A percentile compares a stretch with the other conserved stretches of the same genome.
phyloP scores from a whole-genome alignment of 2,329 filamentous ascomycete genomes.

The Mollisia scopiformis region DNA sequence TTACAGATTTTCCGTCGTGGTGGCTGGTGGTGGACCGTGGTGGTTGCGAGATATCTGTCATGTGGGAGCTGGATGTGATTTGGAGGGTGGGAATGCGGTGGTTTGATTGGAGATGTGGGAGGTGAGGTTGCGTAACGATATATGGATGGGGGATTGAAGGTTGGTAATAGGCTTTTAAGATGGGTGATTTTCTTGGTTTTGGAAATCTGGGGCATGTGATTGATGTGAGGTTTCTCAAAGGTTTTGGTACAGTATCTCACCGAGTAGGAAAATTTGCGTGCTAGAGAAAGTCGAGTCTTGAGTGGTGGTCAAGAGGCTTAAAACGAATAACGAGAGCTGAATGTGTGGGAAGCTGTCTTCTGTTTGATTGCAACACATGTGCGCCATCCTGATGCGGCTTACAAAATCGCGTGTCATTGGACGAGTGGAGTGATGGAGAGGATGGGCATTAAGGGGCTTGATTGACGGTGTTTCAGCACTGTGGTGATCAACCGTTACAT shows the following conservation, averaged over 20 bases:
- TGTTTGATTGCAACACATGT: slow-evolving; percentile 12
- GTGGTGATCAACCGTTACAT: slow-evolving; percentile 3
- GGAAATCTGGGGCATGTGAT: background rate
- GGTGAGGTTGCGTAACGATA: slow-evolving; percentile 1
- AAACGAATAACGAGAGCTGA: slow-evolving; percentile 12
- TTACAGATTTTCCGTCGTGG: background rate
- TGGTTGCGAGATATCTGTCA: background rate
- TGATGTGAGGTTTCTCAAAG: too few species aligned
- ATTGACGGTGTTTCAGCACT: slow-evolving; percentile 16
- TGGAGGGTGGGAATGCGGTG: background rate
- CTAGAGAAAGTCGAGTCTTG: background rate
- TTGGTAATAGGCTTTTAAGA: background rate
- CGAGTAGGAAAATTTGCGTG: background rate
- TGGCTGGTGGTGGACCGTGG: background rate
- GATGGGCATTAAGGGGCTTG: background rate
- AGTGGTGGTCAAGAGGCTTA: slow-evolving; percentile 14
- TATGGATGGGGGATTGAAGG: background rate
- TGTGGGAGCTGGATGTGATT: background rate
- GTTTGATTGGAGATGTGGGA: slow-evolving; percentile 11
- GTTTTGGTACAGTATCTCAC: background rate
- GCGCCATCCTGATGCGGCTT: slow-evolving; percentile 5
- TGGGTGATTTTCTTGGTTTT: slow-evolving; percentile 1
- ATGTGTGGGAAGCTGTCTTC: slow-evolving; percentile 10
- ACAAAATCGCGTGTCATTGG: background rate
- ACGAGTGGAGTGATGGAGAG: background rate